phyloP scores from a whole-genome alignment of 345 rosid genomes.

The Moricandia arvensis region DNA sequence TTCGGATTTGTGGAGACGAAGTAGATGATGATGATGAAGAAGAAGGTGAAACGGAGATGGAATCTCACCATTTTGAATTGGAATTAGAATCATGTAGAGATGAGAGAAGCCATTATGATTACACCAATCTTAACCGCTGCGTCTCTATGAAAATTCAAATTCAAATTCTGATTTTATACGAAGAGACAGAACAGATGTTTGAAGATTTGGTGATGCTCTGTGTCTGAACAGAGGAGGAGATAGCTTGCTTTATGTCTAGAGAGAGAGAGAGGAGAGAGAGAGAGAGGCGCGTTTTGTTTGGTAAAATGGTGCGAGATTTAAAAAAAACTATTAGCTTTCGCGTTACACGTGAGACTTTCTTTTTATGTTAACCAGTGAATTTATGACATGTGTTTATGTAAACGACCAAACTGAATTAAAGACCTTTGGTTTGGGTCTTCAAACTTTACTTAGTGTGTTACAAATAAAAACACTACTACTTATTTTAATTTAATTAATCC shows the following conservation, averaged over 20 bases:
- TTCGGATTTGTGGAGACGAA: neutral
- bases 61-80: conserved; percentile 21
- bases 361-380: conserved; percentile 3
- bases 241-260: neutral
- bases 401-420: neutral
- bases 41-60: conserved; percentile 14
- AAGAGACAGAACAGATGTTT: conserved; percentile 2
- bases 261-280: neutral
- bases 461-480: neutral
- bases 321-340: conserved; percentile 24
- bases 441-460: neutral
- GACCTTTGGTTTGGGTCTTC: neutral
- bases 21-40: conserved; percentile 12
- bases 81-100: neutral
- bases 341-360: conserved; percentile 36
- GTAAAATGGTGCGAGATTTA: conserved; percentile 25
- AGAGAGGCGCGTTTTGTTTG: conserved; percentile 37
- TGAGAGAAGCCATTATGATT: neutral
- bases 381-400: conserved; percentile 3
- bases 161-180: neutral
- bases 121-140: conserved; percentile 23
- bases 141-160: conserved; percentile 1
- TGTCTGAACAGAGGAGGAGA: conserved; percentile 16
- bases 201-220: conserved; percentile 3
- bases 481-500: neutral